phyloP scores from a whole-genome alignment of 139 green algal species.

The Micractinium conductrix region DNA sequence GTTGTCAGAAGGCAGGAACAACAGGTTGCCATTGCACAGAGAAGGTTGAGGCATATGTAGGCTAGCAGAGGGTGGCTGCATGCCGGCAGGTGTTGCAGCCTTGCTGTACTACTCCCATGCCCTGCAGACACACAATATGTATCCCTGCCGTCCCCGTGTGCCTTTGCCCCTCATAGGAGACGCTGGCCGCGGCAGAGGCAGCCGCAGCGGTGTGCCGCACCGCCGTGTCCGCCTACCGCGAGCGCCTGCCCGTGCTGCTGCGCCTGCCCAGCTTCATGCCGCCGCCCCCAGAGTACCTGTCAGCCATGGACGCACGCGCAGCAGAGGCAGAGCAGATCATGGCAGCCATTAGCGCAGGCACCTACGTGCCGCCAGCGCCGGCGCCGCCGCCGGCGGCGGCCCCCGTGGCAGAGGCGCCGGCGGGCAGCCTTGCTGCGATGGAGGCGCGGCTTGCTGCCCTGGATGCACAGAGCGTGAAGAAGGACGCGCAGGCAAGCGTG shows the following conservation, averaged over 20 bases:
- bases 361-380: not conserved
- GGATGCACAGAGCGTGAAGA: constrained; percentile 34
- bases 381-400: not conserved
- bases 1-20: too few species aligned
- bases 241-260: constrained; percentile 27
- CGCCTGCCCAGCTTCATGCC: constrained; percentile 28
- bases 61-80: too few species aligned
- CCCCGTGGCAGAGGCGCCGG: not conserved
- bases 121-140: too few species aligned
- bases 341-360: not conserved
- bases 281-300: constrained; percentile 11
- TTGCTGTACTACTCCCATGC: too few species aligned
- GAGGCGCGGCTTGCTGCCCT: constrained; percentile 39
- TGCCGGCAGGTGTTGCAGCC: too few species aligned
- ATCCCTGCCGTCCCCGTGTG: too few species aligned
- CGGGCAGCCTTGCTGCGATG: not conserved
- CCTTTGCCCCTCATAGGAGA: constrained; percentile 14
- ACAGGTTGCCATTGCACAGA: too few species aligned
- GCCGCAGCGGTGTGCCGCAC: not conserved
- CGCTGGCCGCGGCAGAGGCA: not conserved
- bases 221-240: constrained; percentile 2
- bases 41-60: too few species aligned
- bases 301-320: not conserved
- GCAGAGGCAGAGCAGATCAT: constrained; percentile 6
- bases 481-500: constrained; percentile 35